Evolutionary conservation across 2,329 filamentous ascomycete genomes (phyloP).

Genomic region (Arachnopeziza araneosa): DNA sequence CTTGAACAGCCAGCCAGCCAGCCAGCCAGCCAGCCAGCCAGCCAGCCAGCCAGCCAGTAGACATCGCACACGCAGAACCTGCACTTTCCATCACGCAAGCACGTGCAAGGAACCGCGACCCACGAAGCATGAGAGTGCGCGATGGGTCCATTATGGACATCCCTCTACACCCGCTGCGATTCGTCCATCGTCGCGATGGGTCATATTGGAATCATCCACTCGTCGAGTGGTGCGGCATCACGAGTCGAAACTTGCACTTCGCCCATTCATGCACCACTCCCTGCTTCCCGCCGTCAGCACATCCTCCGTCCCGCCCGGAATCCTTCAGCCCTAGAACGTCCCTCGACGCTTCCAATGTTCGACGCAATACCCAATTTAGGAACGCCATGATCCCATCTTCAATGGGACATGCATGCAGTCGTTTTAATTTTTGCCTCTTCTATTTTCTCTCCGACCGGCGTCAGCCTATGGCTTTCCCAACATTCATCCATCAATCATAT

Average conservation of each 20-base stretch:
- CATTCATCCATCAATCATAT: neutral
- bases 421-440: neutral
- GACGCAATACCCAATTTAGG: neutral
- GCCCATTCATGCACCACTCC: neutral
- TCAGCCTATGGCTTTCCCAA: neutral
- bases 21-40: too few species aligned
- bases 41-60: too few species aligned
- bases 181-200: too few species aligned
- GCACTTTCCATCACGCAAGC: too few species aligned
- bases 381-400: neutral
- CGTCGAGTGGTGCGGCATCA: too few species aligned
- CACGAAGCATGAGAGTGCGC: too few species aligned
- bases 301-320: neutral
- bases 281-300: neutral
- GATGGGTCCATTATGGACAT: too few species aligned
- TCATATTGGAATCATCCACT: too few species aligned
- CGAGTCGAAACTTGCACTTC: neutral
- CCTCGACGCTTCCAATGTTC: neutral
- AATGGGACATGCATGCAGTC: neutral
- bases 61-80: too few species aligned
- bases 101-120: too few species aligned
- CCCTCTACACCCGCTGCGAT: too few species aligned
- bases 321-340: neutral
- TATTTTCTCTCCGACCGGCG: neutral
- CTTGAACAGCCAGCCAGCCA: too few species aligned